Evolutionary conservation across 106 monocot genomes (phyloP).

Genomic region (Acanthochlamys bracteata): DNA sequence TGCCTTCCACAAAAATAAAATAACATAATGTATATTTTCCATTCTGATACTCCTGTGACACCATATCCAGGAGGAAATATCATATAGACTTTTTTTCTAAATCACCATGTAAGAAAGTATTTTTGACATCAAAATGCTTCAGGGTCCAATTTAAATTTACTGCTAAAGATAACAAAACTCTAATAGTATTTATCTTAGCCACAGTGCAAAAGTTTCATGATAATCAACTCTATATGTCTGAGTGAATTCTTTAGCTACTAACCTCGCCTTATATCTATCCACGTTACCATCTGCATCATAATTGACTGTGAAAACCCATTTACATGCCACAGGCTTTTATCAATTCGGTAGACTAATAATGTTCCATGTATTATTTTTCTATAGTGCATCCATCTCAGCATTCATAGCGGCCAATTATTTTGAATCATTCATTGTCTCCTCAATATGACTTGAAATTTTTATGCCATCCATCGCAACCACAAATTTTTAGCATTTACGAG

Average conservation of each 20-base stretch:
- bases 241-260: slow-evolving; percentile 3
- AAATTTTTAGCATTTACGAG: background rate
- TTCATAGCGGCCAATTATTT: background rate
- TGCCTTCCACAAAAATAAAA: too few species aligned
- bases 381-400: background rate
- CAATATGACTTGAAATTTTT: background rate
- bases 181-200: slow-evolving; percentile 7
- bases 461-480: too few species aligned
- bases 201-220: slow-evolving; percentile 10
- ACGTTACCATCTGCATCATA: background rate
- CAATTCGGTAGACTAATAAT: background rate
- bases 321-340: background rate
- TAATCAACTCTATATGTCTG: slow-evolving; percentile 9
- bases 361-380: slow-evolving; percentile 4
- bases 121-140: slow-evolving; percentile 13
- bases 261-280: slow-evolving; percentile 6
- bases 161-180: background rate
- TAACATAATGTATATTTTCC: too few species aligned
- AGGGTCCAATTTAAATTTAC: background rate
- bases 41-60: too few species aligned
- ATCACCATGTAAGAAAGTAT: slow-evolving; percentile 6
- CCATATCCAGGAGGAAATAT: too few species aligned
- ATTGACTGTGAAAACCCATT: background rate
- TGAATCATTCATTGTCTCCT: slow-evolving; percentile 2
- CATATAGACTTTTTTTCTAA: slow-evolving; percentile 14